Evolutionary conservation across 2,329 filamentous ascomycete genomes (phyloP).

Genomic region (Nemania diffusa): DNA sequence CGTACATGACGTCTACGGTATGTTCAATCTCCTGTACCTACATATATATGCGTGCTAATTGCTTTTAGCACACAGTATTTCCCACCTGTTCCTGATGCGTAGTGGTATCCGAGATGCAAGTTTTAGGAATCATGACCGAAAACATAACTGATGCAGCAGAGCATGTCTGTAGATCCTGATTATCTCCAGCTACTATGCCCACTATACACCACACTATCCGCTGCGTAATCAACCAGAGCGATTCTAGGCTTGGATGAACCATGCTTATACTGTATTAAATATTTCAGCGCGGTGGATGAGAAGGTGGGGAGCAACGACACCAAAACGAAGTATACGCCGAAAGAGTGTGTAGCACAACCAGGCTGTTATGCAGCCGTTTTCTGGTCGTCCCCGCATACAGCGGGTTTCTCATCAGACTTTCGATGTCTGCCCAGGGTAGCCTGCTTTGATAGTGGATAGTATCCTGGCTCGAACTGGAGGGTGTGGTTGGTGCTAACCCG

Average conservation of each 20-base stretch:
- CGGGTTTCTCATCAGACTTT: constrained; percentile 22
- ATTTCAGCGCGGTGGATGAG: constrained; percentile 19
- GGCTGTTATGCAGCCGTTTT: neutral
- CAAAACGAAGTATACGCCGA: neutral
- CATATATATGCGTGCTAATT: constrained; percentile 10
- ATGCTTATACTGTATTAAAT: constrained; percentile 12
- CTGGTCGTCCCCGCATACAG: constrained; percentile 14
- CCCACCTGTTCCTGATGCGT: constrained; percentile 2
- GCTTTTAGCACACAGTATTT: constrained; percentile 7
- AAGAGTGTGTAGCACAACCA: neutral
- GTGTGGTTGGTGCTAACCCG: constrained; percentile 23
- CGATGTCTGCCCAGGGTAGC: constrained; percentile 2
- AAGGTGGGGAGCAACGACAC: constrained; percentile 16
- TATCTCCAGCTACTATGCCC: neutral
- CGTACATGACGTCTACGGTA: neutral
- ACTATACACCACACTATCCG: neutral
- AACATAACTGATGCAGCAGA: constrained; percentile 19
- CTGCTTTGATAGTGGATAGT: constrained; percentile 2
- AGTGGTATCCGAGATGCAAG: neutral
- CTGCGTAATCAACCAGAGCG: constrained; percentile 15
- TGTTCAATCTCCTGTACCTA: neutral
- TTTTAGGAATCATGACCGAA: constrained; percentile 8
- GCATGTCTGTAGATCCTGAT: constrained; percentile 34
- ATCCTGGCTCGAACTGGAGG: constrained; percentile 15
- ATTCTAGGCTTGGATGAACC: constrained; percentile 19